Evolutionary conservation across 345 rosid species (phyloP), one percentile per base, ranked within the genome.

Genomic region (Syzygium grande): DNA sequence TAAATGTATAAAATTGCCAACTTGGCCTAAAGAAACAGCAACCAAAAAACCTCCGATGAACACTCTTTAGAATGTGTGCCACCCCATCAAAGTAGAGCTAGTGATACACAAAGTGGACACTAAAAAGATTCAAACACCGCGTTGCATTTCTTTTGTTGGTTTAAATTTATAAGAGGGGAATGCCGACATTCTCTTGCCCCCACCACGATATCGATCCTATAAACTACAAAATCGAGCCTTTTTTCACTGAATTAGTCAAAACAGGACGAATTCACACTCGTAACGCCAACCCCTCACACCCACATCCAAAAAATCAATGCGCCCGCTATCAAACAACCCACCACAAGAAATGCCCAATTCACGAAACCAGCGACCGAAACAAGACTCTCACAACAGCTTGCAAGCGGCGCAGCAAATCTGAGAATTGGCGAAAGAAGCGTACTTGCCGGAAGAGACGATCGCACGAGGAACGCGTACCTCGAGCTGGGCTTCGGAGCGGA

Each of bases 401-500:
- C 12, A 6, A 68, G 9, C 30, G 79, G 43, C 43, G 6, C 79
- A 65, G 78, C 78, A 16, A 65, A 34, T 15, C 78, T 19, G 41
- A 30, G 43, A 30, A 30, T 16, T 43, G 46, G 22, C 78, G 23
- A 30, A 65, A 30, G 78, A 34, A 30, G 21, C 43, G 78, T 41
- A 3, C 63, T 58, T 13, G 22, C 5, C 22, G 63, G 63, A 58
- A 25, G n/a, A 58, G 63, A 58, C 63, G 15, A 58, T 25, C 68
- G 16, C 11, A 23, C 46, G 12, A 9, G 23, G 19, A 68, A 11
- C 49, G 27, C 2, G 46, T 30, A 94, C 99, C 98, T 93, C 91
- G 89, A 95, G 52, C 86, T 91, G 87, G 30, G 98, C 94, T 92
- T 95, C 96, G 19, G 94, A 90, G 13, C 89, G 93, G 77, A 97